Conservation (phyloP, 2,329 filamentous ascomycete species). For the Aureobasidium sp. region DNA sequence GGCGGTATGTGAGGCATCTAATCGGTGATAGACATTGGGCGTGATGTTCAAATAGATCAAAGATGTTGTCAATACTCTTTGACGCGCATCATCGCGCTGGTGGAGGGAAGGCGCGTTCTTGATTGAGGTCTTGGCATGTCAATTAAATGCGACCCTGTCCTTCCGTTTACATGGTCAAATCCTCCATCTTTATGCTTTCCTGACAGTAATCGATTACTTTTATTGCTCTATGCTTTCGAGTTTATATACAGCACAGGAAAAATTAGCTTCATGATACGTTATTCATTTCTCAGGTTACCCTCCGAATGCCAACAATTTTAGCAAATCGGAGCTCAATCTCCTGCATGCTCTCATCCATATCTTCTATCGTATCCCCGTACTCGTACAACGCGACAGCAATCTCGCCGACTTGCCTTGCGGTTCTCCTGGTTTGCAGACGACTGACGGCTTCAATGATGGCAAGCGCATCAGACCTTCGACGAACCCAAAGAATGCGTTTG, state of each 20-base stretch:
- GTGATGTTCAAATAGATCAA: neutral
- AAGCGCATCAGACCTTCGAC: slow-evolving; percentile 30
- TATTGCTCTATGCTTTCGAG: neutral
- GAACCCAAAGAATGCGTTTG: slow-evolving; percentile 33
- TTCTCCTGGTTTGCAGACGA: slow-evolving; percentile 34
- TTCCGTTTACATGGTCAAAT: neutral
- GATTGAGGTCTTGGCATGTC: neutral
- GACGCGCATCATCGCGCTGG: neutral
- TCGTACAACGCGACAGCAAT: slow-evolving; percentile 27
- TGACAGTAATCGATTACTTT: neutral
- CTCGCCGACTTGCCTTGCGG: slow-evolving; percentile 29
- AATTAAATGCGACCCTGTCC: neutral
- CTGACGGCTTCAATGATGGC: slow-evolving; percentile 30
- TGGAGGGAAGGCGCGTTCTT: neutral
- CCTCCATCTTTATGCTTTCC: neutral
- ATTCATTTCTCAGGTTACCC: slow-evolving; percentile 17
- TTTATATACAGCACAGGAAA: neutral
- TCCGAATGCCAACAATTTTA: slow-evolving; percentile 27
- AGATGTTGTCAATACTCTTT: neutral
- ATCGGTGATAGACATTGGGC: neutral
- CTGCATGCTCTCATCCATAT: slow-evolving; percentile 22
- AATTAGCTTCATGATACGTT: neutral
- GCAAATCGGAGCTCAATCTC: slow-evolving; percentile 26
- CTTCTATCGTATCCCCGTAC: slow-evolving; percentile 22
- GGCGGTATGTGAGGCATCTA: slow-evolving; percentile 13